A percentile compares a stretch with the other conserved stretches of the same genome.
Evolutionary conservation across 768 basidiomycete species (phyloP).

Genomic region (Kwoniella newhampshirensis): DNA sequence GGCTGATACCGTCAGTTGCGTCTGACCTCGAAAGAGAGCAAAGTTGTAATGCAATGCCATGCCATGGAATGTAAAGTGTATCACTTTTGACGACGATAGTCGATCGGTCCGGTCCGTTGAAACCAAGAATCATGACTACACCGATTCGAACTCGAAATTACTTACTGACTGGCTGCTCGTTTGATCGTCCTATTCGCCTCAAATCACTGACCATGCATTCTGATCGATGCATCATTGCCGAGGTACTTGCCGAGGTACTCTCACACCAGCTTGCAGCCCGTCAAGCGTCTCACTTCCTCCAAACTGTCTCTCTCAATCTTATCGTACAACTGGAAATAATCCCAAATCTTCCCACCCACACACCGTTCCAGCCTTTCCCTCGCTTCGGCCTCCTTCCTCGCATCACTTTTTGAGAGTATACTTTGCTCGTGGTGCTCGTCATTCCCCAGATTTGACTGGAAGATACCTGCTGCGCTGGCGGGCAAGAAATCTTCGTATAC

Average conservation of each 20-base stretch:
- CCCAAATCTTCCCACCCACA: constrained; percentile 30
- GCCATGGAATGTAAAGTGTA: too few species aligned
- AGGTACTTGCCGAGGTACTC: neutral
- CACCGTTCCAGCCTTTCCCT: constrained; percentile 37
- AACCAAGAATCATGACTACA: too few species aligned
- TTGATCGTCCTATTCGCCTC: too few species aligned
- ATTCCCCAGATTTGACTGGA: constrained; percentile 42
- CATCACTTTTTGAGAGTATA: constrained; percentile 1
- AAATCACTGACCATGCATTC: too few species aligned
- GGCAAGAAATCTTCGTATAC: constrained; percentile 51
- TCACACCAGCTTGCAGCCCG: constrained; percentile 1
- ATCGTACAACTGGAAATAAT: constrained; percentile 42
- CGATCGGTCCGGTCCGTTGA: too few species aligned
- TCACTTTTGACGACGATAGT: too few species aligned
- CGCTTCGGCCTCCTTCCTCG: constrained; percentile 17
- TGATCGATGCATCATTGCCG: neutral
- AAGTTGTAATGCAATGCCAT: too few species aligned
- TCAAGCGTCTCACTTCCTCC: constrained; percentile 7
- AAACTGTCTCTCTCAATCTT: constrained; percentile 28
- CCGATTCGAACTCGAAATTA: too few species aligned
- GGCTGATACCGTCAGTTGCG: too few species aligned
- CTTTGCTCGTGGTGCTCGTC: too few species aligned
- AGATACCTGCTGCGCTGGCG: constrained; percentile 50
- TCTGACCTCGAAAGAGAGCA: too few species aligned
- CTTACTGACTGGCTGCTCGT: too few species aligned